Evolutionary conservation across 257 asterid genomes (phyloP), one percentile per base, ranked within the genome.

Genomic region (Petunia axillaris): DNA sequence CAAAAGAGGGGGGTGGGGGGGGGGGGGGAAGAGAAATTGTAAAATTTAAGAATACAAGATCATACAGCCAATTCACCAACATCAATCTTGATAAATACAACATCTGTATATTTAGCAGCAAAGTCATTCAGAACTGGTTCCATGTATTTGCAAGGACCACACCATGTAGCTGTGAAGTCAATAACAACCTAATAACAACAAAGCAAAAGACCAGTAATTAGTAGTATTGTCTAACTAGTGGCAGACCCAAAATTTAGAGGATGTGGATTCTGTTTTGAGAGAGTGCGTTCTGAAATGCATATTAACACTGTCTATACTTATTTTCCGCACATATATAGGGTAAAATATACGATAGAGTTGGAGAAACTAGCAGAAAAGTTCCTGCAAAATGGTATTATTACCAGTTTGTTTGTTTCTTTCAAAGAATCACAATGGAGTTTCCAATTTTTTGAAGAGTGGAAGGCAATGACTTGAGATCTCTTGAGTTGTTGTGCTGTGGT

Each of bases 141-240:
- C 73, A 93, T 89, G 65, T 4, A 52, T 78, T 85, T 80, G 48
- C 93, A 93, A 13, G 97, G 96, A 76, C 93, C 92, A 25, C 96
- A 91, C 97, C 98, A 92, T 36, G 92, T 46, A 7, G 97, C 95
- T 1, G 93, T 85, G 91, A 95, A 93, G 80, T 93, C 85, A 14
- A 92, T 57, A 67, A 93, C 94, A 81, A 92, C 83, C 97, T 92
- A 64, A 82, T 82, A 73, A 79, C 53, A 79, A 39, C 58, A 78
- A 37, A 67, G 5, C 35, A 39, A 75, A 3, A 39, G 9, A 59
- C 16, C 40, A n/a, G 54, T 79, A 1, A 81, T 84, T 25, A 39
- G 38, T 0, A 1, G 16, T 15, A 4, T 6, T 6, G n/a, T 44
- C 0, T 5, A 63, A 44, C 4, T 5, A 16, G 8, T 6, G 0